A percentile compares a stretch with the other conserved stretches of the same genome.
These are phyloP conservation scores for Pulveroboletus sp. DNA, from an alignment of 768 basidiomycete species.

Conservation along the genomic window DNA sequence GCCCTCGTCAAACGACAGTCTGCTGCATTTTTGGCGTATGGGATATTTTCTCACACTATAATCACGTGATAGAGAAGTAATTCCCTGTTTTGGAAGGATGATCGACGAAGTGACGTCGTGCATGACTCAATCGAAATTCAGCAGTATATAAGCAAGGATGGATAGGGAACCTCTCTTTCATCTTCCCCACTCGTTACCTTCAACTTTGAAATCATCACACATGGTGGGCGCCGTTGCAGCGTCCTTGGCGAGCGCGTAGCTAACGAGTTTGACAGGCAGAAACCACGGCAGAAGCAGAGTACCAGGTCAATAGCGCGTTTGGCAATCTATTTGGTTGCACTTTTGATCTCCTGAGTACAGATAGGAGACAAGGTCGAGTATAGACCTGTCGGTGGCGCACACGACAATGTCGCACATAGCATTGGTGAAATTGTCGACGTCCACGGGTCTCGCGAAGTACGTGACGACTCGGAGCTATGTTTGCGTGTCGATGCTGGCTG, in stretches of 20 bases:
- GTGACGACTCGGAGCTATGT: conserved; percentile 5
- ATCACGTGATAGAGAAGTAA: not conserved
- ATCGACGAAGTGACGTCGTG: conserved; percentile 22
- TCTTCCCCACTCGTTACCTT: no score
- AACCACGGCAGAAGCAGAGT: conserved; percentile 11
- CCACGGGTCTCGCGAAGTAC: conserved; percentile 32
- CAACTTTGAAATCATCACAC: not conserved
- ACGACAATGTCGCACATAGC: conserved; percentile 39
- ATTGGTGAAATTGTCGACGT: conserved; percentile 35
- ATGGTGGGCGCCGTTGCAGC: conserved; percentile 10
- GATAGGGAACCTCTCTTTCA: not conserved
- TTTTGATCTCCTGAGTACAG: conserved; percentile 15
- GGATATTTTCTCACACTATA: not conserved
- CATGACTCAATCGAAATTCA: conserved; percentile 10
- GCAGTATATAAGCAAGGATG: conserved; percentile 12
- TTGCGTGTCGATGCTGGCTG: not conserved
- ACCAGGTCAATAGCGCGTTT: conserved; percentile 17
- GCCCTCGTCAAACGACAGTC: conserved; percentile 18
- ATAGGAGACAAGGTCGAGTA: conserved; percentile 44
- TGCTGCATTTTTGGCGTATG: not conserved
- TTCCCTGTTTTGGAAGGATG: conserved; percentile 3
- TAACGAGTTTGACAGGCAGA: conserved; percentile 18
- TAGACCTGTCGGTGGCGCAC: conserved; percentile 38
- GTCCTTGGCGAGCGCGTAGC: not conserved
- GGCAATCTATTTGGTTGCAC: no score